Evolutionary conservation across 306 rosid genomes (phyloP), one percentile per base, ranked within the genome.

Genomic region (Acacia crassicarpa): DNA sequence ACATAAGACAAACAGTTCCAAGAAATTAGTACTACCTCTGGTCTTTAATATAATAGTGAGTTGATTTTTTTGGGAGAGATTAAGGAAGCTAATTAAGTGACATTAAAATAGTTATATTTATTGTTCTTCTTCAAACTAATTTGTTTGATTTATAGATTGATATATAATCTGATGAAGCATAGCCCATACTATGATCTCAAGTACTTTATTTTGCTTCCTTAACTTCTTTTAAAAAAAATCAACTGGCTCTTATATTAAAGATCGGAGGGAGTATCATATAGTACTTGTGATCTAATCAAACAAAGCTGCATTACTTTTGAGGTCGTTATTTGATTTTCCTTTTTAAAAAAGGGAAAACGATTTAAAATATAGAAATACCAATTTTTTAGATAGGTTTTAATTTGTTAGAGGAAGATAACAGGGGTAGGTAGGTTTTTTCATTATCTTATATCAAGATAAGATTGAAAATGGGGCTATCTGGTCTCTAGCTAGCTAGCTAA

Each of bases 391-490:
- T 11, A 65, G 25, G 48, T 65, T 81, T 76, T 38, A 38, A 5
- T 38, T 38, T 44, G 73, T 59, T 79, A 16, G 49, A 59, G 11
- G 35, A 82, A 79, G 40, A 73, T 67, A 43, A 78, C 76, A 56
- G 63, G 66, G 48, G 25, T 30, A 82, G 27, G 25, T 30, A 82
- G 69, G 43, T 22, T 58, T 80, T 81, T 78, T 9, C 77, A 56
- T 46, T 83, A 16, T 74, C 46, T 78, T 32, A 38, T 45, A 43
- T 10, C 27, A 68, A 73, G 83, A 83, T 83, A 67, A 67, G 80
- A 68, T 84, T 75, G 68, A 75, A 82, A 76, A 49, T 75, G 86
- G 74, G 76, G 81, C 81, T 82, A 45, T 51, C 33, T 54, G 23
- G 27, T 44, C 45, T 44, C 58, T 16, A 51, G 51, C 46, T 9